A percentile compares a stretch with the other conserved stretches of the same genome.
phyloP scores from a whole-genome alignment of 768 basidiomycete genomes.

The Calocera cornea region DNA sequence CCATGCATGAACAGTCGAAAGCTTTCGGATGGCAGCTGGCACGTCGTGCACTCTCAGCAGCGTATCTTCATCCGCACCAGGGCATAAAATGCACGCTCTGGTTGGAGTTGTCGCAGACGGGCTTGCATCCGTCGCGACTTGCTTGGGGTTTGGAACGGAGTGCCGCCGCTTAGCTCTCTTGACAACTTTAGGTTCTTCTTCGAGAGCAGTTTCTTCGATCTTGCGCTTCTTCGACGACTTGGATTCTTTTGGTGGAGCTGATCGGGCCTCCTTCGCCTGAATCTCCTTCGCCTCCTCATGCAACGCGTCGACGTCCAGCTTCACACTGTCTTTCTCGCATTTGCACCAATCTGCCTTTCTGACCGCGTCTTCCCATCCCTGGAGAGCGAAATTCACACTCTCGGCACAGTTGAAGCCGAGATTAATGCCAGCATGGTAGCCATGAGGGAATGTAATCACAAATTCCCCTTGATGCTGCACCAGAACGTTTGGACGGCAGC shows the following conservation, averaged over 20 bases:
- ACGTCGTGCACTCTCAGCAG: slow-evolving; percentile 16
- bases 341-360: slow-evolving; percentile 62
- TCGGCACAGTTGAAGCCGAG: slow-evolving; percentile 93
- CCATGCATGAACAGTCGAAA: slow-evolving; percentile 41
- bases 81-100: slow-evolving; percentile 24
- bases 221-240: not conserved
- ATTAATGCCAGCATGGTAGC: slow-evolving; percentile 96
- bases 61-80: slow-evolving; percentile 11
- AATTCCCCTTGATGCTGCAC: slow-evolving; percentile 94
- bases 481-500: slow-evolving; percentile 69
- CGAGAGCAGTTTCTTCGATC: not conserved
- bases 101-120: not conserved
- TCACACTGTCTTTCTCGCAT: slow-evolving; percentile 36
- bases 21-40: not conserved
- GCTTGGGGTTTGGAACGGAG: not conserved
- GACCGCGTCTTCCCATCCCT: slow-evolving; percentile 86
- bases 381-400: slow-evolving; percentile 90
- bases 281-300: not conserved
- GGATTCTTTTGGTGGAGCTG: not conserved
- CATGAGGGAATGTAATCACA: slow-evolving; percentile 85
- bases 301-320: not conserved
- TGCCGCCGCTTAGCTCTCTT: not conserved
- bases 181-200: not conserved
- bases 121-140: not conserved
- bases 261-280: not conserved